Conservation (phyloP, 139 green algal species). For the Volvox reticuliferus region DNA sequence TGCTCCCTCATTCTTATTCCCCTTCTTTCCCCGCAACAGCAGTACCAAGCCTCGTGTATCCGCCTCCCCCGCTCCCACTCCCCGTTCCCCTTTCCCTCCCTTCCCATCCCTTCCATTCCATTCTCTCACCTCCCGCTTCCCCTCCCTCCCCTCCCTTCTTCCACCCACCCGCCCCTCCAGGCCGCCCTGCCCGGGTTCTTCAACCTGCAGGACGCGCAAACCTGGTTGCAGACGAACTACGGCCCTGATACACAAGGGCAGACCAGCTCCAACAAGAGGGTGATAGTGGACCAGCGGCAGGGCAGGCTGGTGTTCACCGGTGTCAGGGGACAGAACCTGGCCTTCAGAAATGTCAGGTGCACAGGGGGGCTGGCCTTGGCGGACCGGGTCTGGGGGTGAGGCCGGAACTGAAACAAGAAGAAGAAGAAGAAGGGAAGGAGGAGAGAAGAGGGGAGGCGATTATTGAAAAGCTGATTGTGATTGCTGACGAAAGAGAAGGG, state of each 20-base stretch:
- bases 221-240: constrained; percentile 8
- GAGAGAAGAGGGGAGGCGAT: too few species aligned
- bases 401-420: too few species aligned
- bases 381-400: not conserved
- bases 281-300: constrained; percentile 5
- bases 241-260: not conserved
- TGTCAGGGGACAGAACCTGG: constrained; percentile 36
- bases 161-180: not conserved
- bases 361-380: not conserved
- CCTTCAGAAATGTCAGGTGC: constrained; percentile 30
- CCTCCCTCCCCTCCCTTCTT: not conserved
- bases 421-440: too few species aligned
- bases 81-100: too few species aligned
- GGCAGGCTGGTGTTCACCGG: not conserved
- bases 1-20: too few species aligned
- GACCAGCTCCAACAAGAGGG: constrained; percentile 1
- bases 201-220: not conserved
- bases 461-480: too few species aligned
- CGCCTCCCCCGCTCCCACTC: too few species aligned
- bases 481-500: too few species aligned
- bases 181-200: constrained; percentile 34
- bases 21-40: too few species aligned
- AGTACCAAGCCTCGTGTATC: too few species aligned
- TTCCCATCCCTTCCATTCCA: too few species aligned
- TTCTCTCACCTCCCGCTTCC: too few species aligned